Percentiles rank a stretch among this genome's conserved stretches.
phyloP scores from a whole-genome alignment of 106 monocot species.

The Vanilla planifolia region DNA sequence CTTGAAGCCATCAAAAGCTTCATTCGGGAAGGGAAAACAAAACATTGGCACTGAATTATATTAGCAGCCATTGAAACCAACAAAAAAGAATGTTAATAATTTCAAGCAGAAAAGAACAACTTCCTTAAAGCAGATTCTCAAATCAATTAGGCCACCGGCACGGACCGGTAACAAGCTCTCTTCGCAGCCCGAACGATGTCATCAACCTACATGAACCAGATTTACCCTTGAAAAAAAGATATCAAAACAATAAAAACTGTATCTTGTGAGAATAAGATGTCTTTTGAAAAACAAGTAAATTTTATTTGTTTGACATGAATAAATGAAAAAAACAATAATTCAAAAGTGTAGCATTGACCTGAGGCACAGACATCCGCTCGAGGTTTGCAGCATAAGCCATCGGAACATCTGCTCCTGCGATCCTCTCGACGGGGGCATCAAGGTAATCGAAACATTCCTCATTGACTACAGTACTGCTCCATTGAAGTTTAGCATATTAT shows the following conservation, averaged over 20 bases:
- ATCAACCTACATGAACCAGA: conserved; percentile 26
- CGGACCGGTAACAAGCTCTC: conserved; percentile 22
- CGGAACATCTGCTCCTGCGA: conserved; percentile 91
- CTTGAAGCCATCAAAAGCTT: too few relatives aligned
- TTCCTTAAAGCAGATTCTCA: too few relatives aligned
- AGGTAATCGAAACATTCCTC: conserved; percentile 95
- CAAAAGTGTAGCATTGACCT: conserved; percentile 33
- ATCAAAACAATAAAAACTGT: too few relatives aligned
- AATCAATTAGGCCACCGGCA: conserved; percentile 16
- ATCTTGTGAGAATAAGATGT: too few relatives aligned
- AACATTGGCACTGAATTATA: too few relatives aligned
- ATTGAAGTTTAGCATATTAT: neutral
- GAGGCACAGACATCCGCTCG: conserved; percentile 90
- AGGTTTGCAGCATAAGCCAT: conserved; percentile 95
- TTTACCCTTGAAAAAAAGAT: too few relatives aligned
- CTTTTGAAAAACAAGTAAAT: too few relatives aligned
- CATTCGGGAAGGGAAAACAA: too few relatives aligned
- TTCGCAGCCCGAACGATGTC: conserved; percentile 25
- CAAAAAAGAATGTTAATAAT: too few relatives aligned
- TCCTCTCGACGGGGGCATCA: conserved; percentile 91
- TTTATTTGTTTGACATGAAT: too few relatives aligned
- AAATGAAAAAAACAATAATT: neutral
- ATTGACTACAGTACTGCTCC: conserved; percentile 53
- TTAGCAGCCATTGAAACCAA: too few relatives aligned
- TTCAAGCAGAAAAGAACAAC: too few relatives aligned